Percentiles rank a stretch among this genome's conserved stretches.
These are phyloP conservation scores for Cordyceps fumosorosea DNA, from an alignment of 2,329 filamentous ascomycete genomes.

Conservation along the genomic window DNA sequence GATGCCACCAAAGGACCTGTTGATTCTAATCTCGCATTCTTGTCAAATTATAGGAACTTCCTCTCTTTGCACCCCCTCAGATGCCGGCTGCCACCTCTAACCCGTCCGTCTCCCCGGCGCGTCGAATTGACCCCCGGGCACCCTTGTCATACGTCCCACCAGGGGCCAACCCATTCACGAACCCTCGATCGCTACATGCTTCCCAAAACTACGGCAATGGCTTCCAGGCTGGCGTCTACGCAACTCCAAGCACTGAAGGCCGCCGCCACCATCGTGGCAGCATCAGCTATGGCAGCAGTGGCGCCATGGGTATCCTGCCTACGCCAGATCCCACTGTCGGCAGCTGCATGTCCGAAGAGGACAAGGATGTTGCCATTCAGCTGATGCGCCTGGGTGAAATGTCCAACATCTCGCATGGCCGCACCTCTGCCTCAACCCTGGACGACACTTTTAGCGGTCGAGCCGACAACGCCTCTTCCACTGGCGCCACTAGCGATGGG, in stretches of 20 bases:
- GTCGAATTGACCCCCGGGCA: conserved; percentile 67
- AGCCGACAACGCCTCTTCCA: conserved; percentile 78
- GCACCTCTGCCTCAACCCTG: conserved; percentile 85
- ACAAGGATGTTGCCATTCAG: conserved; percentile 89
- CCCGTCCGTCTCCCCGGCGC: conserved; percentile 89
- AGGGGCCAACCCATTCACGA: conserved; percentile 73
- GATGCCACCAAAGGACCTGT: not conserved
- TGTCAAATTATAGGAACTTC: conserved; percentile 64
- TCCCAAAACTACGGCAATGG: conserved; percentile 66
- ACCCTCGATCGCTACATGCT: conserved; percentile 71
- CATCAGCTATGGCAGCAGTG: conserved; percentile 45
- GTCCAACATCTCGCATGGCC: conserved; percentile 86
- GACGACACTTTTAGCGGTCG: conserved; percentile 90
- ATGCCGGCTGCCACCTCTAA: conserved; percentile 94
- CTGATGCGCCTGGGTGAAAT: conserved; percentile 93
- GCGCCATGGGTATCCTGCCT: conserved; percentile 58
- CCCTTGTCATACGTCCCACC: conserved; percentile 69
- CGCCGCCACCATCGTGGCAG: conserved; percentile 59
- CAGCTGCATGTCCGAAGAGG: conserved; percentile 94
- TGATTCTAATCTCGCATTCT: conserved; percentile 19
- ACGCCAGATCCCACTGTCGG: conserved; percentile 96
- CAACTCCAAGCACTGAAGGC: conserved; percentile 54
- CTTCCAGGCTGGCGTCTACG: conserved; percentile 48
- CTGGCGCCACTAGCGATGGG: conserved; percentile 73
- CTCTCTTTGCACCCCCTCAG: conserved; percentile 88